Percentiles rank a stretch among this genome's conserved stretches.
These are phyloP conservation scores for Kwoniella newhampshirensis DNA, from an alignment of 768 basidiomycete genomes.

Conservation along the genomic window DNA sequence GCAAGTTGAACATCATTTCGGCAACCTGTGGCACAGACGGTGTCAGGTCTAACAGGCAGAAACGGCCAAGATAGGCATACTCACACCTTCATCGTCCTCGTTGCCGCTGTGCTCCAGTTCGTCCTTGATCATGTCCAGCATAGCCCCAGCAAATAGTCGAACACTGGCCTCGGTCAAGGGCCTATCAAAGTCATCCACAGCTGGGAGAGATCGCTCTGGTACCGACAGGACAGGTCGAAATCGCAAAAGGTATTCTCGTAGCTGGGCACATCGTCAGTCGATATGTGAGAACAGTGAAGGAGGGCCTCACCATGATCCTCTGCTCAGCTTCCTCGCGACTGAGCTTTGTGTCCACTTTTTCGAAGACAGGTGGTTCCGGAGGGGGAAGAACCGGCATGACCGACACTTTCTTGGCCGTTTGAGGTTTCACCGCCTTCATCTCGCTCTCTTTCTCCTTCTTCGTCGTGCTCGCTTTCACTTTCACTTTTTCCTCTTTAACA, in stretches of 20 bases:
- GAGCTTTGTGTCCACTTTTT: conserved; percentile 34
- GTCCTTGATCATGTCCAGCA: conserved; percentile 37
- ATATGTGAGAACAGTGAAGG: not conserved
- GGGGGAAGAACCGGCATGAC: not conserved
- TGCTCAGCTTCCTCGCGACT: conserved; percentile 32
- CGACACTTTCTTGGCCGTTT: conserved; percentile 4
- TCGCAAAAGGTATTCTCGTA: conserved; percentile 39
- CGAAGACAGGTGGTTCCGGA: conserved; percentile 33
- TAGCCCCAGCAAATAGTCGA: conserved; percentile 35
- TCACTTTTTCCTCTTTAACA: conserved; percentile 8
- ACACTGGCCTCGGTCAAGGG: conserved; percentile 41
- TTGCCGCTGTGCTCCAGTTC: conserved; percentile 19
- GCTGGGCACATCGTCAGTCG: conserved; percentile 13
- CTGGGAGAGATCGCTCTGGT: conserved; percentile 29
- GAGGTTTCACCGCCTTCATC: not conserved
- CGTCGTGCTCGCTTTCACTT: conserved; percentile 3
- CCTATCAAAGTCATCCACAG: conserved; percentile 44
- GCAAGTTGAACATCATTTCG: conserved; percentile 20
- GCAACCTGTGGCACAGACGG: conserved; percentile 9
- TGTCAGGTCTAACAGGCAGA: not conserved
- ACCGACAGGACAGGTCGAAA: conserved; percentile 27
- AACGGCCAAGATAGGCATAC: conserved; percentile 37
- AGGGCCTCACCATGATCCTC: conserved; percentile 26
- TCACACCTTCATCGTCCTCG: conserved; percentile 25
- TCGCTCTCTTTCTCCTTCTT: not conserved